Evolutionary conservation across 768 basidiomycete species (phyloP).

Genomic region (Epithele typhae): DNA sequence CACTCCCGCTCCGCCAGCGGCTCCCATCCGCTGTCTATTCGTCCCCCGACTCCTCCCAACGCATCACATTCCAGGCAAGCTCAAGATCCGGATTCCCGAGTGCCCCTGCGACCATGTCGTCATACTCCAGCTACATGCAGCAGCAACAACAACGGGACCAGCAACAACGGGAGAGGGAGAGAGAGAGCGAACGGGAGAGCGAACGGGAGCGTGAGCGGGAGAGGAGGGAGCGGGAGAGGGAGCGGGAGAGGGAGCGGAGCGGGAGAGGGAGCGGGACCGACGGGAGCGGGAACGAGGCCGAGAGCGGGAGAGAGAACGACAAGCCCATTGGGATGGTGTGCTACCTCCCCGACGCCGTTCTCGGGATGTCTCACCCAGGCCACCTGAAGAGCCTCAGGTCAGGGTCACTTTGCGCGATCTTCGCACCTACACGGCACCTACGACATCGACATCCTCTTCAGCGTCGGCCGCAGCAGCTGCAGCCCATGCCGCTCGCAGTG

Average conservation of each 20-base stretch:
- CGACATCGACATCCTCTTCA: slow-evolving; percentile 12
- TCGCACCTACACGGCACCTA: slow-evolving; percentile 13
- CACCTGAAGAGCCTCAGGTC: slow-evolving; percentile 7
- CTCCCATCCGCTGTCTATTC: too few relatives aligned
- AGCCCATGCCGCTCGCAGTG: background rate
- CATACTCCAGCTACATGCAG: slow-evolving; percentile 9
- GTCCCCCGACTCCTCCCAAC: background rate
- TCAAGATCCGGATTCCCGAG: background rate
- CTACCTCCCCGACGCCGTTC: slow-evolving; percentile 11
- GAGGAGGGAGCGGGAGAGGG: too few relatives aligned
- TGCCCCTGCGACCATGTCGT: slow-evolving; percentile 2
- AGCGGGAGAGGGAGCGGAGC: too few relatives aligned
- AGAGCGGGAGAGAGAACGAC: too few relatives aligned
- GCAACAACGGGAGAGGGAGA: slow-evolving; percentile 5
- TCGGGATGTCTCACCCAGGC: slow-evolving; percentile 10
- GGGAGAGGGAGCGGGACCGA: too few relatives aligned
- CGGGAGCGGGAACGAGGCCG: too few relatives aligned
- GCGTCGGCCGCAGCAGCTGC: slow-evolving; percentile 7
- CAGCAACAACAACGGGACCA: slow-evolving; percentile 10
- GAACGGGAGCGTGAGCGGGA: too few relatives aligned
- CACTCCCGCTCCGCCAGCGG: background rate
- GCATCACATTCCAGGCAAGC: background rate
- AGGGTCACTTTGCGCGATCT: slow-evolving; percentile 7
- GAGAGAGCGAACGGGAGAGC: too few relatives aligned
- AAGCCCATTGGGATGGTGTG: too few relatives aligned